Conservation (phyloP, 768 basidiomycete species). For the Mycena kentingensis region DNA sequence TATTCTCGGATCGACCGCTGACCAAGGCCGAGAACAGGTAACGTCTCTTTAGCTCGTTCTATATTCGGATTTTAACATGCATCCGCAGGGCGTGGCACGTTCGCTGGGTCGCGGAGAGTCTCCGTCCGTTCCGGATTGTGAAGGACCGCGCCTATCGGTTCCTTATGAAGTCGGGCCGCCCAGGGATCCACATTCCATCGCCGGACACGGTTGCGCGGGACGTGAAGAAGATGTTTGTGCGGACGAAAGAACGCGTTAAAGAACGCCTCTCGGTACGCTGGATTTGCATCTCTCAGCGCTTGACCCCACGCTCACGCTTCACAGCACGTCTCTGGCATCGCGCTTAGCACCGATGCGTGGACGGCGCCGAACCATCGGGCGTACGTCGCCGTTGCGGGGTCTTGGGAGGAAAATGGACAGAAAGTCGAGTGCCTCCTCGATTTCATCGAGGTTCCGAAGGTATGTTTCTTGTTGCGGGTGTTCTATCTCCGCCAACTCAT, state of each 20-base stretch:
- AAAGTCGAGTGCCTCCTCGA: constrained; percentile 5
- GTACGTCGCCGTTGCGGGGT: constrained; percentile 27
- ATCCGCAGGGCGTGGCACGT: constrained; percentile 27
- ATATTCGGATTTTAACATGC: no score
- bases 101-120: constrained; percentile 24
- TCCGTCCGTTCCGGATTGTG: constrained; percentile 26
- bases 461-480: constrained; percentile 7
- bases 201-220: constrained; percentile 22
- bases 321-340: not conserved
- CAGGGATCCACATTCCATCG: constrained; percentile 23
- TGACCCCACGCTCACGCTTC: not conserved
- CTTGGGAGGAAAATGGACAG: constrained; percentile 24
- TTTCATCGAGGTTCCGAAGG: constrained; percentile 32
- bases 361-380: constrained; percentile 30
- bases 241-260: constrained; percentile 14
- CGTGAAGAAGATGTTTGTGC: constrained; percentile 20
- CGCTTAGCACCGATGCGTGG: constrained; percentile 31
- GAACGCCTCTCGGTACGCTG: constrained; percentile 13
- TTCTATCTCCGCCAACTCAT: not conserved
- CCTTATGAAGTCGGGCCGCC: constrained; percentile 30
- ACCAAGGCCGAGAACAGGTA: no score
- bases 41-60: no score
- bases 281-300: constrained; percentile 34
- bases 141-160: constrained; percentile 23
- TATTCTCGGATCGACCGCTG: no score